Percentiles rank a stretch among this genome's conserved stretches.
Conservation (phyloP, 1,139 yeast species). For the Magnusiomyces sp. region DNA sequence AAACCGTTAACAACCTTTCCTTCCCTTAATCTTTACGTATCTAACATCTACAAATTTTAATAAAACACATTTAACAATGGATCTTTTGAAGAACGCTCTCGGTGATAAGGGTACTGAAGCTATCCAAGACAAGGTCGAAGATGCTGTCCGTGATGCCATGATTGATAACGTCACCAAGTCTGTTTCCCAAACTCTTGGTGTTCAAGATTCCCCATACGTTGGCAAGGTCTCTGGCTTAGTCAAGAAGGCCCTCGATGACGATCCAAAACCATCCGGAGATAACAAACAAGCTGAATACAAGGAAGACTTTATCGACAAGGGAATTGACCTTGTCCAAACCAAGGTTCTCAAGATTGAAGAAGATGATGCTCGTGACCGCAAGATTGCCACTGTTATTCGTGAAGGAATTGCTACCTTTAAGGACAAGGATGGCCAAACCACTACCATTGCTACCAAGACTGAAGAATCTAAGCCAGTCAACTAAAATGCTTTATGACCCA, state of each 20-base stretch:
- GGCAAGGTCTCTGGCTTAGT: background rate
- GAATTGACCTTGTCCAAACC: constrained; percentile 23
- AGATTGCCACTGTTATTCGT: constrained; percentile 17
- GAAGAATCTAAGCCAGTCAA: background rate
- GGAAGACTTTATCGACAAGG: constrained; percentile 23
- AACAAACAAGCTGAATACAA: constrained; percentile 3
- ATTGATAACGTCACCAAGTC: background rate
- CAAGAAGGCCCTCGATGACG: background rate
- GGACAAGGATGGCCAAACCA: background rate
- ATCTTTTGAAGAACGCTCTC: no score
- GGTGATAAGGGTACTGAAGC: no score
- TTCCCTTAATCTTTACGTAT: no score
- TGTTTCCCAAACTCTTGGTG: background rate
- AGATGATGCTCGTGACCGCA: constrained; percentile 17
- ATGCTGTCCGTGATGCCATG: background rate
- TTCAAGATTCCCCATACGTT: background rate
- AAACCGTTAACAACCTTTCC: no score
- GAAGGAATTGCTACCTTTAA: background rate
- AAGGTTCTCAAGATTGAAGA: constrained; percentile 18
- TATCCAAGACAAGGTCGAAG: background rate
- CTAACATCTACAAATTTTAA: no score
- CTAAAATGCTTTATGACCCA: no score
- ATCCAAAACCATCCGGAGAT: background rate
- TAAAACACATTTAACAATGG: no score
- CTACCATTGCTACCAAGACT: background rate